Conservation (phyloP, 2,329 filamentous ascomycete species). For the Westerdykella ornata region DNA sequence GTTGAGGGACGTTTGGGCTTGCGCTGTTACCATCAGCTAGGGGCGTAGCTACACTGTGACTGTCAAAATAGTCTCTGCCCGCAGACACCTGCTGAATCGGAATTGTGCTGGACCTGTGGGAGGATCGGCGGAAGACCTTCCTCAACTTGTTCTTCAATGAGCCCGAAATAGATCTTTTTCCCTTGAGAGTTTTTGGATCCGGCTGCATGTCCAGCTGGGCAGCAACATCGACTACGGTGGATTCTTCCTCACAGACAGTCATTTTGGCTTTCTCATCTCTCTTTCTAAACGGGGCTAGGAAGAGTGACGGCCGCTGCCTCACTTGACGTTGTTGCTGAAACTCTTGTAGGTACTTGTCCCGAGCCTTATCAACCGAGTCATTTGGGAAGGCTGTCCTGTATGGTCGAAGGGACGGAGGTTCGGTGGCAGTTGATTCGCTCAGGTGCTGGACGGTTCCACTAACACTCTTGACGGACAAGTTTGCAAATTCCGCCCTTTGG, state of each 20-base stretch:
- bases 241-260: conserved; percentile 8
- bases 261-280: conserved; percentile 29
- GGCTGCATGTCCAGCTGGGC: conserved; percentile 6
- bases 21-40: conserved; percentile 23
- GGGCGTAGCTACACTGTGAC: conserved; percentile 1
- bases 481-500: conserved; percentile 4
- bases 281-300: conserved; percentile 42
- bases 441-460: background rate
- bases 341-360: conserved; percentile 38
- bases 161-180: conserved; percentile 56
- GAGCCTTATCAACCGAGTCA: conserved; percentile 27
- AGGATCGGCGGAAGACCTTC: conserved; percentile 47
- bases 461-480: conserved; percentile 5
- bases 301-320: conserved; percentile 40
- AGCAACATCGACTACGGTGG: background rate
- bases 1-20: conserved; percentile 30
- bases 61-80: conserved; percentile 35
- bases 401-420: conserved; percentile 13
- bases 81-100: conserved; percentile 52
- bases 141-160: conserved; percentile 57
- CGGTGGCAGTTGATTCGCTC: background rate
- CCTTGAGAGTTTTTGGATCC: conserved; percentile 26
- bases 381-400: conserved; percentile 21
- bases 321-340: conserved; percentile 37
- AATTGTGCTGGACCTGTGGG: conserved; percentile 27